These are phyloP conservation scores for Persicaria tinctoria DNA, from an alignment of 148 eudicot species.

Conservation along the genomic window DNA sequence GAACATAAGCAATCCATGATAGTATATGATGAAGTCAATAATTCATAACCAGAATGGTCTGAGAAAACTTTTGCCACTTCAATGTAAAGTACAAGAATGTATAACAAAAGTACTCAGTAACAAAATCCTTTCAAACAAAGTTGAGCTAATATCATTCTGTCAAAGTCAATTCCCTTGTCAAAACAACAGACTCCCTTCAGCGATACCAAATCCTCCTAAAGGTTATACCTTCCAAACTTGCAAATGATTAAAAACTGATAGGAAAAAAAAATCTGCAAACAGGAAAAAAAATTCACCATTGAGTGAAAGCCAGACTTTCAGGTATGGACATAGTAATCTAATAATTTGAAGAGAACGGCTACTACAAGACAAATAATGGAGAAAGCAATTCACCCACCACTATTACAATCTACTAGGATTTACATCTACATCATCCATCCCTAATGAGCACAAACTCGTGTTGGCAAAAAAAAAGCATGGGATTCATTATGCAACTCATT, in stretches of 20 bases:
- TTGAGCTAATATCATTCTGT: neutral
- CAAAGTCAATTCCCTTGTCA: neutral
- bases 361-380: neutral
- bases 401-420: neutral
- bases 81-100: neutral
- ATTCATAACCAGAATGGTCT: neutral
- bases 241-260: too few species aligned
- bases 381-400: slow-evolving; percentile 2
- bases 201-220: neutral
- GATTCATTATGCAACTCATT: neutral
- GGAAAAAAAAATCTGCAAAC: neutral
- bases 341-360: neutral
- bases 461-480: neutral
- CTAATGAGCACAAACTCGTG: neutral
- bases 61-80: neutral
- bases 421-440: neutral
- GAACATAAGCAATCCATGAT: neutral
- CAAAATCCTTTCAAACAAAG: neutral
- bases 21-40: neutral
- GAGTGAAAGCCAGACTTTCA: neutral
- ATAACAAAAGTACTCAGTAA: neutral
- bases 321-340: neutral
- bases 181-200: neutral
- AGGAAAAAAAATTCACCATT: neutral
- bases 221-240: too few species aligned